Evolutionary conservation across 2,329 filamentous ascomycete genomes (phyloP).

Genomic region (Colletotrichum limetticola): DNA sequence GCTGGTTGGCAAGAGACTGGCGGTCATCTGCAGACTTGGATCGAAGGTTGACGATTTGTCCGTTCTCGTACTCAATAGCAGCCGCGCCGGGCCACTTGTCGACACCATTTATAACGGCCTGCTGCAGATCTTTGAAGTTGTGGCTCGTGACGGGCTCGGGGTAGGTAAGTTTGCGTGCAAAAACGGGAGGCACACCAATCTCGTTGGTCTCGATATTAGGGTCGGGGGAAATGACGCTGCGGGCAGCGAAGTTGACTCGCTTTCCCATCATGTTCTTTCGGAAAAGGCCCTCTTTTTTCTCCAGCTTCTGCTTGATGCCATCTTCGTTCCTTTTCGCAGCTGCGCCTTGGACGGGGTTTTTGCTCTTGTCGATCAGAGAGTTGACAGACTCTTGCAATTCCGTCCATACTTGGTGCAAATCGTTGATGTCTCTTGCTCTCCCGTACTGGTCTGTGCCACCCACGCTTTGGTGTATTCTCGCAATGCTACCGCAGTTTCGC

Average conservation of each 20-base stretch:
- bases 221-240: slow-evolving; percentile 97
- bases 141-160: slow-evolving; percentile 97
- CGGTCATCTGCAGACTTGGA: slow-evolving; percentile 91
- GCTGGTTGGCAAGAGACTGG: slow-evolving; percentile 88
- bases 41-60: slow-evolving; percentile 87
- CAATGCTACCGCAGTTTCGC: slow-evolving; percentile 77
- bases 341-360: slow-evolving; percentile 83
- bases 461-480: slow-evolving; percentile 70
- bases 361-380: slow-evolving; percentile 88
- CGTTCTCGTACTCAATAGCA: slow-evolving; percentile 95
- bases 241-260: slow-evolving; percentile 97
- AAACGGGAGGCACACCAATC: slow-evolving; percentile 98
- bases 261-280: slow-evolving; percentile 99
- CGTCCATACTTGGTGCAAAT: slow-evolving; percentile 85
- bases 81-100: slow-evolving; percentile 95
- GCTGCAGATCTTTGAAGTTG: slow-evolving; percentile 95
- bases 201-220: slow-evolving; percentile 99
- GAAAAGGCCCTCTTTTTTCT: slow-evolving; percentile 99
- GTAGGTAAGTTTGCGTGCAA: slow-evolving; percentile 94
- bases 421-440: slow-evolving; percentile 70
- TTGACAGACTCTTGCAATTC: slow-evolving; percentile 91
- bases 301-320: slow-evolving; percentile 96
- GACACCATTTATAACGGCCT: slow-evolving; percentile 94
- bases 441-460: slow-evolving; percentile 55
- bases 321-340: slow-evolving; percentile 85